Evolutionary conservation across 805 yeast genomes (phyloP).

Genomic region (Saccharomycopsis microspora): DNA sequence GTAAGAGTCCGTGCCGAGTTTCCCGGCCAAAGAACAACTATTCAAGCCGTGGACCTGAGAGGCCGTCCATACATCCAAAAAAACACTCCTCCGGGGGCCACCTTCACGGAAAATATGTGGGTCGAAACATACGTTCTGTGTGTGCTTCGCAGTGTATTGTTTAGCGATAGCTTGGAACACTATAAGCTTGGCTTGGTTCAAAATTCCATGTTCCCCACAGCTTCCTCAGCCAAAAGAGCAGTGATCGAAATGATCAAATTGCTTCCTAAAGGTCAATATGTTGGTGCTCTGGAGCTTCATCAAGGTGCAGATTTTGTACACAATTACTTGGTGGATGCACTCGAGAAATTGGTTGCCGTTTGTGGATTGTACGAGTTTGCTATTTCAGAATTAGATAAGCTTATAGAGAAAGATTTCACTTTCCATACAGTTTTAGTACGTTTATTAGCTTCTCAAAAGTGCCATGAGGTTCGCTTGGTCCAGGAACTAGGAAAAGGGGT

Average conservation of each 20-base stretch:
- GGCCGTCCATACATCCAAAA: slow-evolving; percentile 9
- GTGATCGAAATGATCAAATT: slow-evolving; percentile 29
- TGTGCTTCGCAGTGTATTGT: slow-evolving; percentile 41
- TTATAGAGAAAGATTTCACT: slow-evolving; percentile 8
- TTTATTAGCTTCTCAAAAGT: slow-evolving; percentile 3
- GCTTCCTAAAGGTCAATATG: slow-evolving; percentile 34
- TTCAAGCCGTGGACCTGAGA: slow-evolving; percentile 13
- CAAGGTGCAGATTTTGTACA: slow-evolving; percentile 28
- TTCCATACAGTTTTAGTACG: slow-evolving; percentile 11
- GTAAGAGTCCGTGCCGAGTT: slow-evolving; percentile 52
- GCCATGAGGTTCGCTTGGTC: slow-evolving; percentile 11
- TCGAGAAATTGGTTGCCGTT: slow-evolving; percentile 29
- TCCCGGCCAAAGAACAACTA: slow-evolving; percentile 28
- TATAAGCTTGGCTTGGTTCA: slow-evolving; percentile 50
- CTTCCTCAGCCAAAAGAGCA: slow-evolving; percentile 26
- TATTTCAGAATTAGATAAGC: slow-evolving; percentile 25
- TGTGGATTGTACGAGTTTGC: slow-evolving; percentile 30
- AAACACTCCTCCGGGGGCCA: not conserved
- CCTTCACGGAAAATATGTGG: slow-evolving; percentile 32
- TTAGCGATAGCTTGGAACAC: slow-evolving; percentile 40
- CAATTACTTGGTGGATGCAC: slow-evolving; percentile 43
- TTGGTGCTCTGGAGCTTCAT: slow-evolving; percentile 31
- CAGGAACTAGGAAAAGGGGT: slow-evolving; percentile 12
- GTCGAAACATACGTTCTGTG: slow-evolving; percentile 48
- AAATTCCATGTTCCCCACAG: slow-evolving; percentile 30